Base-by-base conservation (phyloP, 179 eudicot species). In the Carnegiea gigantea region DNA sequence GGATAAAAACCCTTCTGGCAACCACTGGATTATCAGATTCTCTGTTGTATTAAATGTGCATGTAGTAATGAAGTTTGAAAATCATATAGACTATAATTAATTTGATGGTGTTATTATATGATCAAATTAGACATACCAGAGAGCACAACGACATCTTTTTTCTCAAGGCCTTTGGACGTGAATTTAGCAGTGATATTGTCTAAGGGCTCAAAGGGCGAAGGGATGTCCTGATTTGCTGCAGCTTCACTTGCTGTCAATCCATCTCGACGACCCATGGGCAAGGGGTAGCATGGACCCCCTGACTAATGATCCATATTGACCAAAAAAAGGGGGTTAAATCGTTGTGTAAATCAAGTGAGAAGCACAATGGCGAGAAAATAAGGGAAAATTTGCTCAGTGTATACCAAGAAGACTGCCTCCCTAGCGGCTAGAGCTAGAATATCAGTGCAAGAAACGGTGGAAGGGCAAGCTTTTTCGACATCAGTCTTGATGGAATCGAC, bases 401-500 rank as follows among this genome's bases (percentile, higher is more conserved):
- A 78, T 89, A 92, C 93, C 60, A 91, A 86, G 80, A 20, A 83
- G 73, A 89, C 89, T 3, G 93, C 88, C 20, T 88, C 92, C 77
- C 94, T 85, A 24, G 90, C 88, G 20, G 90, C 92, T 18, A 93
- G 87, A 75, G 92, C 81, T 67, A 93, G 77, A 80, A 91, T 90
- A 89, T 93, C 97, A 75, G 93, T 78, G 82, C 97, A 92, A 73
- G 95, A 92, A 81, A 92, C 93, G 15, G 70, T 86, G 10, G 86
- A 78, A 77, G 92, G 93, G 81, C 92, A 90, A 75, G 88, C 92
- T 78, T 84, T 87, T 88, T 93, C 97, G 65, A 93, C 83, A 10
- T 70, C 79, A 14, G 88, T 87, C 76, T 93, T 93, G 44, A 91
- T 88, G 12, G 83, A 26, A 30, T 93, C 93, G 46, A 93, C 89